These are phyloP conservation scores for Flagelloscypha sp. DNA, from an alignment of 768 basidiomycete genomes.

Conservation along the genomic window DNA sequence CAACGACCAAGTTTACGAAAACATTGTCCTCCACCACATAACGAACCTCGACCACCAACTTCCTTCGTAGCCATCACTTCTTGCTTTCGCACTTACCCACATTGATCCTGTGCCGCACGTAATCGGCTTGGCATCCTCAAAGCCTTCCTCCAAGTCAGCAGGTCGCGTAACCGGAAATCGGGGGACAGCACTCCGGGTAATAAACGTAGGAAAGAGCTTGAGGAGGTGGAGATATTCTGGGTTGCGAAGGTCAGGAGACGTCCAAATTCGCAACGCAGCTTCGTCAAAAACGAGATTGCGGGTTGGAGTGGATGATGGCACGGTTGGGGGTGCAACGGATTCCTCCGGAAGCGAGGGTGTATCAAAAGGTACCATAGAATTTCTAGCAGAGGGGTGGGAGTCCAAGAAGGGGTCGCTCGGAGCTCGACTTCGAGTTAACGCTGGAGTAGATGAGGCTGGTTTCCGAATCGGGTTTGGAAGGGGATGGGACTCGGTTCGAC, in stretches of 20 bases:
- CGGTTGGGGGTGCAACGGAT: constrained; percentile 17
- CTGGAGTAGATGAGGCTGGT: constrained; percentile 31
- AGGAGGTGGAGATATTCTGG: constrained; percentile 64
- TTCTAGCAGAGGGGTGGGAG: constrained; percentile 34
- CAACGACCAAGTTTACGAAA: constrained; percentile 68
- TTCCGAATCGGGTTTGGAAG: constrained; percentile 34
- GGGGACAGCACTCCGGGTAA: constrained; percentile 60
- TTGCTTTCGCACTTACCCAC: constrained; percentile 60
- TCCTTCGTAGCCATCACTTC: constrained; percentile 63
- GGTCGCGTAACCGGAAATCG: constrained; percentile 52
- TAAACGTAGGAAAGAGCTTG: constrained; percentile 68
- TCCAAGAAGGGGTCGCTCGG: constrained; percentile 78
- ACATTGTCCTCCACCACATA: constrained; percentile 72
- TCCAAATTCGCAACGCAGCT: constrained; percentile 69
- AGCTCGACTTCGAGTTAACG: constrained; percentile 60
- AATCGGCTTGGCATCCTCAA: constrained; percentile 51
- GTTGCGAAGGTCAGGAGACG: constrained; percentile 69
- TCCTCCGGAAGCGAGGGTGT: background rate
- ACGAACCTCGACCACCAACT: constrained; percentile 73
- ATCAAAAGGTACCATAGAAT: constrained; percentile 5
- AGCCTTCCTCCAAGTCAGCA: constrained; percentile 64
- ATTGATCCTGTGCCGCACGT: constrained; percentile 78
- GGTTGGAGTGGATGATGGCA: constrained; percentile 22
- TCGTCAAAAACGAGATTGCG: constrained; percentile 28
- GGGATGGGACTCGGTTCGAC: constrained; percentile 51